phyloP scores from a whole-genome alignment of 768 basidiomycete species.

The Termitomyces sp. region DNA sequence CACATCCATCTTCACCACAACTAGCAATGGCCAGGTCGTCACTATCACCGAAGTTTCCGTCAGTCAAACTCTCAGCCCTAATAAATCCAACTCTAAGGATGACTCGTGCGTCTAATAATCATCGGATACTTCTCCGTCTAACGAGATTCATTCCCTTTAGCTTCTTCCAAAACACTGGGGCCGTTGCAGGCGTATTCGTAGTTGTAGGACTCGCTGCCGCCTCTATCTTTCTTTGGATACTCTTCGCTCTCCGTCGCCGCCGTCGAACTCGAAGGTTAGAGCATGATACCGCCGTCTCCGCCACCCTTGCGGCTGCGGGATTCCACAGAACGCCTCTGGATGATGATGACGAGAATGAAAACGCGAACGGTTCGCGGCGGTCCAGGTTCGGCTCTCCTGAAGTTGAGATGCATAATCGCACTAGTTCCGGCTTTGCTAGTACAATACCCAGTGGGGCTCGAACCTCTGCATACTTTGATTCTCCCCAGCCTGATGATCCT shows the following conservation, averaged over 20 bases:
- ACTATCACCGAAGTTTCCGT: conserved; percentile 61
- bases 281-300: conserved; percentile 68
- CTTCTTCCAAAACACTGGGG: conserved; percentile 87
- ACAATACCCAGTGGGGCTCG: conserved; percentile 26
- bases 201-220: conserved; percentile 81
- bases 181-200: conserved; percentile 89
- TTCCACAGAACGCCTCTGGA: conserved; percentile 65
- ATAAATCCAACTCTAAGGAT: conserved; percentile 33
- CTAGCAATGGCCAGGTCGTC: conserved; percentile 44
- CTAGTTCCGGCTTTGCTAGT: conserved; percentile 31
- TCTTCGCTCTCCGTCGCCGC: conserved; percentile 68
- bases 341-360: conserved; percentile 45
- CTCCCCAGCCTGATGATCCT: conserved; percentile 29
- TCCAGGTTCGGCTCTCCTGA: conserved; percentile 25
- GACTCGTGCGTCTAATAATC: conserved; percentile 45
- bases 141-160: conserved; percentile 27
- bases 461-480: conserved; percentile 34
- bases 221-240: conserved; percentile 62
- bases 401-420: conserved; percentile 38
- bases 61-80: conserved; percentile 68
- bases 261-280: conserved; percentile 59
- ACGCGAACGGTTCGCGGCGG: conserved; percentile 17
- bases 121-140: neutral
- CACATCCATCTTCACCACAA: conserved; percentile 54
- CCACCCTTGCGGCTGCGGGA: conserved; percentile 68